Evolutionary conservation across 495 filamentous ascomycete genomes (phyloP), one percentile per base, ranked within the genome.

Genomic region (Penicillium maclennaniae): DNA sequence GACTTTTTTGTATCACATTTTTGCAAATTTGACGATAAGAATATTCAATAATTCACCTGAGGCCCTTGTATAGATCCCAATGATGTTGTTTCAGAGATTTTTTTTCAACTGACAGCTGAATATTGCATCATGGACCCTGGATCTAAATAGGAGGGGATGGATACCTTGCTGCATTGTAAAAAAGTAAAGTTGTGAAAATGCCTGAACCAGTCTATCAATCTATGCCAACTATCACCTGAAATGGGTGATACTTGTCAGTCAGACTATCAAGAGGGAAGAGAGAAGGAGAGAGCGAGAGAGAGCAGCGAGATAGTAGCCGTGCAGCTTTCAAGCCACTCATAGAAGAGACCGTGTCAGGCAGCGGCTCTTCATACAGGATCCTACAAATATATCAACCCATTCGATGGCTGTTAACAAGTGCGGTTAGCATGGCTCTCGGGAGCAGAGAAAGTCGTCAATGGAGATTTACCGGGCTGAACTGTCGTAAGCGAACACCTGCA

Each of bases 401-500:
- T 79, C 15, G 66, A 70, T 34, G 77, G 76, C 78, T 80, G 37
- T 6, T 31, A 12, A 23, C 17, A 26, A 14, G 3, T 37, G 1
- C n/a, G 6, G 26, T 47, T 43, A 25, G 16, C 17, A 64, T 56
- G 62, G 63, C 49, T 37, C 36, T 19, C 12, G 15, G 42, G 25
- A 37, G 25, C 8, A n/a, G 17, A 31, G 10, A 23, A 28, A 44
- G n/a, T 20, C 8, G 9, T 7, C 12, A n/a, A 4, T 19, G 27
- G 19, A 16, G 19, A 2, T 82, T 77, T 73, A 92, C 90, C 49
- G 88, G 87, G 50, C 81, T 84, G 60, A 92, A 95, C 68, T 95
- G 89, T 56, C 91, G 78, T 51, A 96, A 67, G 41, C 75, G 76
- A 8, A 96, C 86, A 7, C 89, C 89, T 9, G 87, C 91, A 62